Conservation (phyloP, 768 basidiomycete genomes). For the Sistotremastrum niveocremeum region DNA sequence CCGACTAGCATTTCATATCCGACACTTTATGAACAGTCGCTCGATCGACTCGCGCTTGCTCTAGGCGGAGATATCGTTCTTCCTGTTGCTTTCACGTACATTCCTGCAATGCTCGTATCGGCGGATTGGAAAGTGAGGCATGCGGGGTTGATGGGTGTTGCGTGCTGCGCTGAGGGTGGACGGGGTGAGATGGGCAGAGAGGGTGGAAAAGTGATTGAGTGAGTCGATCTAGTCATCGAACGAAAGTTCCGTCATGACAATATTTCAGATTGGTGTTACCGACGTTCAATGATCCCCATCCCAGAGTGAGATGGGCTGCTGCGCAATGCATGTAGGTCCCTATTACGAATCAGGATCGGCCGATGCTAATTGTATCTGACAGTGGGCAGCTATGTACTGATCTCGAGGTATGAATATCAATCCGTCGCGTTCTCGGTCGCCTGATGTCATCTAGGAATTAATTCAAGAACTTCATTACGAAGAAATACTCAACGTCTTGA, state of each 20-base stretch:
- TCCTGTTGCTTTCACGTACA: slow-evolving; percentile 70
- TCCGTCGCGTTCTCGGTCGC: neutral
- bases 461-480: slow-evolving; percentile 62
- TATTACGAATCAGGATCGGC: neutral
- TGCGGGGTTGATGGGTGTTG: slow-evolving; percentile 79
- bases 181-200: slow-evolving; percentile 64
- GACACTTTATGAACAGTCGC: slow-evolving; percentile 66
- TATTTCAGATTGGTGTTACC: slow-evolving; percentile 51
- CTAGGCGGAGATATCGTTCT: slow-evolving; percentile 64
- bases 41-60: slow-evolving; percentile 73
- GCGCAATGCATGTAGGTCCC: slow-evolving; percentile 68
- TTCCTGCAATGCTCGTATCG: slow-evolving; percentile 68
- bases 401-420: slow-evolving; percentile 43
- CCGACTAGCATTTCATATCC: slow-evolving; percentile 50
- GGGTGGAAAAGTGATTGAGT: slow-evolving; percentile 74
- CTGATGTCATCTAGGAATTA: slow-evolving; percentile 36
- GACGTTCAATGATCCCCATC: slow-evolving; percentile 68
- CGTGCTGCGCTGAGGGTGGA: slow-evolving; percentile 66
- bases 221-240: slow-evolving; percentile 12
- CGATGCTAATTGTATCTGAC: slow-evolving; percentile 5
- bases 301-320: slow-evolving; percentile 59
- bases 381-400: slow-evolving; percentile 87
- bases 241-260: slow-evolving; percentile 2
- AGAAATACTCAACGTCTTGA: slow-evolving; percentile 55
- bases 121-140: slow-evolving; percentile 80